phyloP scores from a whole-genome alignment of 345 rosid species.

The Litchi chinensis region DNA sequence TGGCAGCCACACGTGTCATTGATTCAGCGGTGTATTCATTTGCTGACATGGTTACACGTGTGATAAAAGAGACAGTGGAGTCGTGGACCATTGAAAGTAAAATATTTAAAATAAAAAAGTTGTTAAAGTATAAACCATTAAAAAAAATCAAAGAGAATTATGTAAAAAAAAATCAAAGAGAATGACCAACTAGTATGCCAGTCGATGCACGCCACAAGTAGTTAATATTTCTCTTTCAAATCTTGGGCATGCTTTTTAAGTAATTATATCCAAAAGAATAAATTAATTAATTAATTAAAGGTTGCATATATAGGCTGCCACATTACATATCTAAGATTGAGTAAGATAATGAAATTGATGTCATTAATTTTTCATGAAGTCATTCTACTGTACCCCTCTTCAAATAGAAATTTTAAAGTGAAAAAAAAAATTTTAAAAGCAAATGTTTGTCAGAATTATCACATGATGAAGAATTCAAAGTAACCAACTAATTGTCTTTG shows the following conservation, averaged over 20 bases:
- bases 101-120: neutral
- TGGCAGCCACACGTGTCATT: constrained; percentile 5
- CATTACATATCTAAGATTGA: neutral
- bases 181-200: neutral
- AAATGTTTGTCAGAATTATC: too few species aligned
- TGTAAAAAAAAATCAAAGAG: neutral
- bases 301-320: neutral
- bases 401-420: too few species aligned
- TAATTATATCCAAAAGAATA: neutral
- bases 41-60: neutral
- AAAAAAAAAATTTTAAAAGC: too few species aligned
- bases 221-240: neutral
- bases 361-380: too few species aligned
- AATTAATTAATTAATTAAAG: neutral
- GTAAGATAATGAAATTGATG: neutral
- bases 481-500: too few species aligned
- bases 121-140: too few species aligned
- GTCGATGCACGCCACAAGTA: neutral
- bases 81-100: neutral
- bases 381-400: neutral
- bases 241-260: neutral
- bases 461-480: too few species aligned
- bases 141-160: neutral
- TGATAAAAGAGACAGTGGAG: neutral
- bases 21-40: constrained; percentile 1